A percentile compares a stretch with the other conserved stretches of the same genome.
phyloP scores from a whole-genome alignment of 176 grass and related monocot genomes.

The Avena insularis region DNA sequence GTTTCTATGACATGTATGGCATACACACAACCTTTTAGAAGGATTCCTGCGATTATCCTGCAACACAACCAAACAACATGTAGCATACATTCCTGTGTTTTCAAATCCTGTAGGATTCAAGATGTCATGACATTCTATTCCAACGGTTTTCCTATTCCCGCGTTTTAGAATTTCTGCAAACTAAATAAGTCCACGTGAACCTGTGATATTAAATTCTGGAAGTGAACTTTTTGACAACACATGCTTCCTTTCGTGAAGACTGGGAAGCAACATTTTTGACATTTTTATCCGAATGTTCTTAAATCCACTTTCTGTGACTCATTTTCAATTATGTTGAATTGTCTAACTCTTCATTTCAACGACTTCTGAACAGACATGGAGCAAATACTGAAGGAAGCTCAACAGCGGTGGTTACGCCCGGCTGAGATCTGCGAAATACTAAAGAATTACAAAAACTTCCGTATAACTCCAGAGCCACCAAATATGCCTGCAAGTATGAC shows the following conservation, averaged over 20 bases:
- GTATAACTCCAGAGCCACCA: slow-evolving; percentile 83
- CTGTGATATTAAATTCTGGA: background rate
- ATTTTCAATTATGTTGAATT: slow-evolving; percentile 11
- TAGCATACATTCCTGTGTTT: no score
- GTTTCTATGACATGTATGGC: no score
- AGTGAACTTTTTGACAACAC: background rate
- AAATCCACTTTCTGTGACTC: background rate
- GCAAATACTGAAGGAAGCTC: slow-evolving; percentile 90
- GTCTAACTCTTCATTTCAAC: slow-evolving; percentile 36
- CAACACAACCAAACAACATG: no score
- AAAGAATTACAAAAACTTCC: slow-evolving; percentile 81
- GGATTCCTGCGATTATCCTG: no score
- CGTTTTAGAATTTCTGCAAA: no score
- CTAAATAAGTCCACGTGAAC: background rate
- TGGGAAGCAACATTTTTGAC: background rate
- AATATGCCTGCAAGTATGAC: slow-evolving; percentile 86
- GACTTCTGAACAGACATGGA: slow-evolving; percentile 73
- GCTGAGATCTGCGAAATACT: slow-evolving; percentile 98
- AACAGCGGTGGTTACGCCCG: slow-evolving; percentile 85
- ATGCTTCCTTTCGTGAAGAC: slow-evolving; percentile 23
- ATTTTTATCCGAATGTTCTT: slow-evolving; percentile 1
- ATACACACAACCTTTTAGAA: no score
- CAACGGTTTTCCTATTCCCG: background rate
- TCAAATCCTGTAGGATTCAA: no score
- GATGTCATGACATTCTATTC: no score